Percentiles rank a stretch among this genome's conserved stretches.
Evolutionary conservation across 2,329 filamentous ascomycete species (phyloP).

Genomic region (Metarhizium anisopliae): DNA sequence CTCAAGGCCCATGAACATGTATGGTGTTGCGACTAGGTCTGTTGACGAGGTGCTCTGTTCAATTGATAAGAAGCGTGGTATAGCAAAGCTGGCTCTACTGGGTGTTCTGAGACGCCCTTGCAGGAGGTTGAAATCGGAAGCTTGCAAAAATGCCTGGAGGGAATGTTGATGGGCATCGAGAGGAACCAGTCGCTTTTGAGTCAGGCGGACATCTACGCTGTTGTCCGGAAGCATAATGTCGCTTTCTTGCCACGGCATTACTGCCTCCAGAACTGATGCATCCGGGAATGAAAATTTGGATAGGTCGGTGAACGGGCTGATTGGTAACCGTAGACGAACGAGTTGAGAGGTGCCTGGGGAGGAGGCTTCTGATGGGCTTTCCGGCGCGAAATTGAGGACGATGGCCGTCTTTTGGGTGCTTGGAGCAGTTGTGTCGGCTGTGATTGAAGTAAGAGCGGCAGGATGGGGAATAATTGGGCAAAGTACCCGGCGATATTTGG

Average conservation of each 20-base stretch:
- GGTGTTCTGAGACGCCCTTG: constrained; percentile 32
- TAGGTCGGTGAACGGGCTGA: constrained; percentile 19
- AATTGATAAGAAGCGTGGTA: constrained; percentile 16
- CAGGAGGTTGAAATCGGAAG: constrained; percentile 36
- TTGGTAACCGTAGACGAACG: constrained; percentile 22
- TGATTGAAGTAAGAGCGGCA: constrained; percentile 28
- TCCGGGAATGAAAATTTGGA: constrained; percentile 17
- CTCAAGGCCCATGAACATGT: constrained; percentile 42
- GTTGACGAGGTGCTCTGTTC: not conserved
- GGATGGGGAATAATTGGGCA: constrained; percentile 39
- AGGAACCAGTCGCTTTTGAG: constrained; percentile 25
- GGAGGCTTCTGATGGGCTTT: constrained; percentile 7
- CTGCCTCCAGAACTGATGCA: constrained; percentile 22
- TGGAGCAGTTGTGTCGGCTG: constrained; percentile 20
- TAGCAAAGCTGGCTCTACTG: constrained; percentile 17
- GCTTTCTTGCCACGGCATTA: constrained; percentile 19
- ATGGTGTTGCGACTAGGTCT: constrained; percentile 12
- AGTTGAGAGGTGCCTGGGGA: constrained; percentile 9
- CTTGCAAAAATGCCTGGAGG: constrained; percentile 33
- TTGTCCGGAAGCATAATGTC: constrained; percentile 38
- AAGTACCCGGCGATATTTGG: constrained; percentile 27
- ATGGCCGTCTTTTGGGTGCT: constrained; percentile 23
- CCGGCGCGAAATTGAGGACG: constrained; percentile 37
- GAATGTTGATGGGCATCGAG: constrained; percentile 28
- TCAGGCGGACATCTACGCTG: constrained; percentile 39